Percentiles rank a stretch among this genome's conserved stretches.
These are phyloP conservation scores for Diaporthe capsici DNA, from an alignment of 2,329 filamentous ascomycete genomes.

Conservation along the genomic window DNA sequence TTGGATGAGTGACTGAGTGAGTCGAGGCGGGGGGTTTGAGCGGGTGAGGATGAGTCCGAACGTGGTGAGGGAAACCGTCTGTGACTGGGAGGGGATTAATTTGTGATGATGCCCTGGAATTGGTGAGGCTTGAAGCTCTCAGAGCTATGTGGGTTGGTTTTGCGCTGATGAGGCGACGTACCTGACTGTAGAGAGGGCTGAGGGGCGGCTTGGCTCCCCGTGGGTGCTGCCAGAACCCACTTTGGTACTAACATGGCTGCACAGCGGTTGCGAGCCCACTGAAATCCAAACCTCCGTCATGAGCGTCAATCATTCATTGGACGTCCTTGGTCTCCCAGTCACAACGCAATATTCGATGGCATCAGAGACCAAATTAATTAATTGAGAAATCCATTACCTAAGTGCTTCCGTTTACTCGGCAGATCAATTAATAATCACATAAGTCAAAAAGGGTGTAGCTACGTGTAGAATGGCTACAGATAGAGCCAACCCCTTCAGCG, in stretches of 20 bases:
- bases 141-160: background rate
- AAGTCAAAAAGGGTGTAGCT: background rate
- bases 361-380: accelerated
- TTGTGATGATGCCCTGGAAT: background rate
- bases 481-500: background rate
- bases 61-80: background rate
- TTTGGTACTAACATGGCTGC: constrained; percentile 7
- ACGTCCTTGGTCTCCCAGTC: background rate
- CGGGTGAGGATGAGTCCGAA: background rate
- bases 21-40: background rate
- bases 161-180: constrained; percentile 22
- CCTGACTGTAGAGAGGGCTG: background rate
- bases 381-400: background rate
- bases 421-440: background rate
- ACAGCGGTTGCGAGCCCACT: background rate
- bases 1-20: background rate
- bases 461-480: background rate
- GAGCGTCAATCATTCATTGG: background rate
- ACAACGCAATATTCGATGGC: no score
- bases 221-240: constrained; percentile 10
- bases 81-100: background rate
- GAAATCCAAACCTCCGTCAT: background rate
- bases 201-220: background rate
- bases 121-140: background rate
- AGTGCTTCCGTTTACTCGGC: background rate